These are phyloP conservation scores for Prunella vulgaris DNA, from an alignment of 257 asterid species.

Conservation along the genomic window DNA sequence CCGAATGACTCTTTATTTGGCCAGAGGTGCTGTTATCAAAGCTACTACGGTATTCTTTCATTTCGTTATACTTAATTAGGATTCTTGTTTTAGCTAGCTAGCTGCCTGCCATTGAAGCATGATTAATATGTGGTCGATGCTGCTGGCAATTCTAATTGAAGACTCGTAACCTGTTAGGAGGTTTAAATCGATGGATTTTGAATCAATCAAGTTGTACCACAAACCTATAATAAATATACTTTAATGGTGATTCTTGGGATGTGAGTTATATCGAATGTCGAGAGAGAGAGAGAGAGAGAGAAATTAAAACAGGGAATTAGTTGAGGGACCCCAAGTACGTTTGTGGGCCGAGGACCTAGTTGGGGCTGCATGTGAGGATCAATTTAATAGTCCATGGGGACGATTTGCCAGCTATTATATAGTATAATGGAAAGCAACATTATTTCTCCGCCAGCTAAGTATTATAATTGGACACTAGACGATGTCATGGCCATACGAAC, in stretches of 20 bases:
- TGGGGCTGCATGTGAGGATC: conserved; percentile 34
- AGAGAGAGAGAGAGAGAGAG: too few relatives aligned
- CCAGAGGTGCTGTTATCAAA: conserved; percentile 75
- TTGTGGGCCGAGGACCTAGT: conserved; percentile 34
- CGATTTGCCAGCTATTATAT: conserved; percentile 34
- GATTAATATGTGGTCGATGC: too few relatives aligned
- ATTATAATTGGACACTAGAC: background rate
- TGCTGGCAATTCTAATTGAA: too few relatives aligned
- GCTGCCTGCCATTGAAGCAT: too few relatives aligned
- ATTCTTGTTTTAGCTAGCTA: background rate
- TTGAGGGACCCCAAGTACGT: background rate
- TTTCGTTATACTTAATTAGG: background rate
- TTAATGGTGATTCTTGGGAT: background rate
- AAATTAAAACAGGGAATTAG: background rate
- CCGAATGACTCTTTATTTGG: conserved; percentile 90
- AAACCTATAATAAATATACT: too few relatives aligned
- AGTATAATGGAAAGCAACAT: conserved; percentile 10
- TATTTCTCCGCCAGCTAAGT: conserved; percentile 2
- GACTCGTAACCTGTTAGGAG: too few relatives aligned
- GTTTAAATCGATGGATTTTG: too few relatives aligned
- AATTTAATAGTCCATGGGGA: conserved; percentile 5
- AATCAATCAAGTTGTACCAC: too few relatives aligned
- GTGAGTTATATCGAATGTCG: background rate
- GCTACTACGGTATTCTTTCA: conserved; percentile 55
- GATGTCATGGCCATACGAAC: background rate